Evolutionary conservation across 2,329 filamentous ascomycete genomes (phyloP), one percentile per base, ranked within the genome.

Genomic region (Aureobasidium sp.): DNA sequence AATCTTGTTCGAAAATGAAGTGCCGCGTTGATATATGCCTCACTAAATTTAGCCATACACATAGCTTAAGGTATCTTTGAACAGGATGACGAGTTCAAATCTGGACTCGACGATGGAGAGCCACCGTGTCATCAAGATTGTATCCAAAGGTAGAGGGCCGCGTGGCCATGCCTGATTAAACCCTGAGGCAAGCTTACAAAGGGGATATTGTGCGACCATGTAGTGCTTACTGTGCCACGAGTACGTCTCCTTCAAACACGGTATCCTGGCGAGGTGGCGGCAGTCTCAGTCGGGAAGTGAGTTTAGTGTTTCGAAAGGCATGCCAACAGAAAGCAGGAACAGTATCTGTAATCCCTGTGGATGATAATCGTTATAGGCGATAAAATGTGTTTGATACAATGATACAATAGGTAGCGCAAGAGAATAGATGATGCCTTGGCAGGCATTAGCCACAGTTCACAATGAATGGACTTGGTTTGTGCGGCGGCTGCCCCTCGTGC

Each of bases 81-180:
- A 15, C 17, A 34, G n/a, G 53, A 46, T 57, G 53, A 57, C 53
- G 53, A 57, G n/a, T 44, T 26, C 53, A 46, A 26, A 46, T 57
- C 53, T 46, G 53, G 32, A 55, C 32, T 43, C 52, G 26, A 55
- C 24, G 13, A 43, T 36, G 10, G 32, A 37, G 55, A 47, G 55
- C 43, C 55, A 59, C 55, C 55, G 55, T 59, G 55, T 59, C 55
- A 59, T 59, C 13, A 47, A n/a, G 43, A 29, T 48, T 36, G 43
- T 47, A n/a, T 59, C 32, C 55, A 47, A 9, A 34, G 27, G 55
- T 39, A 5, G n/a, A 48, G 48, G 55, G 55, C 55, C 55, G 55
- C 55, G 55, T 59, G 55, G 55, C 55, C 55, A 41, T 41, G 24
- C 26, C 51, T 59, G 8, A 43, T 10, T 29, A 46, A 46, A 36